Conservation (phyloP, 192 early-diverging fungal genomes). For the Rhizophagus sp. region DNA sequence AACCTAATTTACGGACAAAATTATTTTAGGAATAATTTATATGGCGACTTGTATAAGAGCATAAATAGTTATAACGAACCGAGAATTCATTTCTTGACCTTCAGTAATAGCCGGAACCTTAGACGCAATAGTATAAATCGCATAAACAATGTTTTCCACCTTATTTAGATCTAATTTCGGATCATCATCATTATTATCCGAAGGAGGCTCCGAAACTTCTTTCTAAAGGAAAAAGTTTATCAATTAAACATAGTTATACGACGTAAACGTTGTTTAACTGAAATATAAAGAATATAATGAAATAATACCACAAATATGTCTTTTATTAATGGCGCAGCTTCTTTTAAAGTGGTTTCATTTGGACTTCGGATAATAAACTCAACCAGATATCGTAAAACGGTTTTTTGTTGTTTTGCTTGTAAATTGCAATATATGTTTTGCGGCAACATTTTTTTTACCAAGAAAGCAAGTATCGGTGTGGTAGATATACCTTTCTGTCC, state of each 20-base stretch:
- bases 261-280: no score
- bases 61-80: conserved; percentile 15
- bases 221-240: conserved; percentile 5
- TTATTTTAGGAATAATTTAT: neutral
- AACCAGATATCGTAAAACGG: neutral
- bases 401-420: conserved; percentile 20
- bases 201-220: conserved; percentile 5
- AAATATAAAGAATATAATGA: neutral
- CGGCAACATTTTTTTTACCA: conserved; percentile 20
- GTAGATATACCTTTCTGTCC: conserved; percentile 28
- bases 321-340: conserved; percentile 19
- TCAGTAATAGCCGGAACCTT: conserved; percentile 21
- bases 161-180: conserved; percentile 19
- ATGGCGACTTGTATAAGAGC: no score
- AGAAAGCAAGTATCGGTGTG: conserved; percentile 25
- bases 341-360: conserved; percentile 4
- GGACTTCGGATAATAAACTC: conserved; percentile 7
- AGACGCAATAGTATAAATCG: conserved; percentile 12
- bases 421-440: conserved; percentile 17
- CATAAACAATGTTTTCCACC: conserved; percentile 24
- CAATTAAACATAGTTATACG: neutral
- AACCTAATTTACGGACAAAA: neutral
- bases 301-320: conserved; percentile 18
- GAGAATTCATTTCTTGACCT: conserved; percentile 1
- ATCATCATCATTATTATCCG: neutral